These are phyloP conservation scores for Blastobotrys peoriensis DNA, from an alignment of 805 yeast species.

Conservation along the genomic window DNA sequence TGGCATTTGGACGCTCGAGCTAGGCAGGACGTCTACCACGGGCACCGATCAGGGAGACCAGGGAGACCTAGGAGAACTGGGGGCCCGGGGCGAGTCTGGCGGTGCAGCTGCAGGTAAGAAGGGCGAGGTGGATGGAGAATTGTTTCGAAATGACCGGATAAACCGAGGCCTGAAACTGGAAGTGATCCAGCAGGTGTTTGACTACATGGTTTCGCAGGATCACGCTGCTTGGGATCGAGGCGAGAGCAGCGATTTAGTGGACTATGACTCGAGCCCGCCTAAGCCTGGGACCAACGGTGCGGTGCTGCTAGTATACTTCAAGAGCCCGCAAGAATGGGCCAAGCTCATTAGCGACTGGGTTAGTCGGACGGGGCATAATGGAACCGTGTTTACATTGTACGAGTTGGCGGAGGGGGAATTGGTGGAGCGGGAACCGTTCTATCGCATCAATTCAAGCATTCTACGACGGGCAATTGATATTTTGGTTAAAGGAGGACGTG, in stretches of 20 bases:
- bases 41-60: constrained; percentile 21
- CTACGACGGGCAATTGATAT: constrained; percentile 50
- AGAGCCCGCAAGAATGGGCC: constrained; percentile 63
- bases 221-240: constrained; percentile 51
- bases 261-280: background rate
- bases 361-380: constrained; percentile 73
- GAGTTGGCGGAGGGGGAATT: constrained; percentile 68
- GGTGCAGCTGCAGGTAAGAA: constrained; percentile 3
- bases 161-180: constrained; percentile 44
- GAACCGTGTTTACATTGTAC: constrained; percentile 71
- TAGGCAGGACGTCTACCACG: constrained; percentile 27
- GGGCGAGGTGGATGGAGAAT: constrained; percentile 13
- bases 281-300: constrained; percentile 1
- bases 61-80: no score
- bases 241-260: constrained; percentile 2
- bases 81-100: no score
- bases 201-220: constrained; percentile 47
- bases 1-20: constrained; percentile 48
- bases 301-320: constrained; percentile 55
- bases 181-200: constrained; percentile 50
- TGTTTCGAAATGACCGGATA: constrained; percentile 29
- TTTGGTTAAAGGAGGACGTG: constrained; percentile 63
- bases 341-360: constrained; percentile 58
- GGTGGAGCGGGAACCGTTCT: constrained; percentile 50
- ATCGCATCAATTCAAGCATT: constrained; percentile 52